Evolutionary conservation across 306 rosid species (phyloP).

Genomic region (Acacia acuminata): DNA sequence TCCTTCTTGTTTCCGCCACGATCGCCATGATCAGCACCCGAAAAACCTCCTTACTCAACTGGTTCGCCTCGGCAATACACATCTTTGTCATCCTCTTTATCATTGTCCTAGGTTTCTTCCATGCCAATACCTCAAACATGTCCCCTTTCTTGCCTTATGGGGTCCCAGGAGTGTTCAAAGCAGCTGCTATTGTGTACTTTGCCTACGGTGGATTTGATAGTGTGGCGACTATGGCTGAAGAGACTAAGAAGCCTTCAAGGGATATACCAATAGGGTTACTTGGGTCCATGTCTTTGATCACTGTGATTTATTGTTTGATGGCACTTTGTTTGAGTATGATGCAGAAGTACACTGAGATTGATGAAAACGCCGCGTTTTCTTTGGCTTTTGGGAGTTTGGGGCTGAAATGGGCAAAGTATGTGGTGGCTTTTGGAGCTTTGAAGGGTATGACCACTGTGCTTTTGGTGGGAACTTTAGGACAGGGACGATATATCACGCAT

Average conservation of each 20-base stretch:
- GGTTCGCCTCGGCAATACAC: slow-evolving; percentile 72
- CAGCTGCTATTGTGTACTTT: slow-evolving; percentile 70
- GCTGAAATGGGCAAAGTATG: slow-evolving; percentile 77
- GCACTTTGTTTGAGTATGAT: slow-evolving; percentile 71
- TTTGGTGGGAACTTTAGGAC: slow-evolving; percentile 57
- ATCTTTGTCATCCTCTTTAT: slow-evolving; percentile 50
- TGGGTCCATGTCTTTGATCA: slow-evolving; percentile 75
- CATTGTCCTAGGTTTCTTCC: slow-evolving; percentile 53
- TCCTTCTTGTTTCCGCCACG: slow-evolving; percentile 42
- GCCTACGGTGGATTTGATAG: slow-evolving; percentile 80
- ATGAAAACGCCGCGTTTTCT: slow-evolving; percentile 63
- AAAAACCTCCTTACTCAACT: slow-evolving; percentile 64
- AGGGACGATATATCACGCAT: slow-evolving; percentile 65
- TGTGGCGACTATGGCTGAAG: slow-evolving; percentile 77
- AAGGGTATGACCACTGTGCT: slow-evolving; percentile 86
- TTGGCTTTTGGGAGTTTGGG: slow-evolving; percentile 69
- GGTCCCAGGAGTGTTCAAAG: slow-evolving; percentile 60
- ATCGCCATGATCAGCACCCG: slow-evolving; percentile 67
- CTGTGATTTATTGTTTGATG: slow-evolving; percentile 69
- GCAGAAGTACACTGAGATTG: slow-evolving; percentile 71
- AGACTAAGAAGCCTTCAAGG: slow-evolving; percentile 70
- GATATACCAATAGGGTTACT: slow-evolving; percentile 72
- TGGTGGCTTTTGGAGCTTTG: slow-evolving; percentile 73
- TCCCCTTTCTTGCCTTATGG: slow-evolving; percentile 65
- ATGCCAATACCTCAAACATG: slow-evolving; percentile 57